Percentiles rank a stretch among this genome's conserved stretches.
These are phyloP conservation scores for Podila epigama DNA, from an alignment of 192 early-diverging fungal species.

Conservation along the genomic window DNA sequence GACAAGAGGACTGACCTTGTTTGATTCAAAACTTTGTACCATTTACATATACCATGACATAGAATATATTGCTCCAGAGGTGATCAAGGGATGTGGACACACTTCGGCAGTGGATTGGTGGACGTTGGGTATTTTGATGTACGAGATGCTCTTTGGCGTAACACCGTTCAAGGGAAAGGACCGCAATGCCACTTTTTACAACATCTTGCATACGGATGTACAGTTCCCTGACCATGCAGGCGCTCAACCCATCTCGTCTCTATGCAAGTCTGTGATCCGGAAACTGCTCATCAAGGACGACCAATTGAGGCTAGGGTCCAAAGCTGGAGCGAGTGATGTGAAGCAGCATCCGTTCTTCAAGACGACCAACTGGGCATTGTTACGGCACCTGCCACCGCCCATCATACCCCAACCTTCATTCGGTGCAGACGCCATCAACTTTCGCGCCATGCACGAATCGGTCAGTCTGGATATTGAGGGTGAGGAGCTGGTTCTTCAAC, in stretches of 20 bases:
- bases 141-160: conserved; percentile 97
- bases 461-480: conserved; percentile 72
- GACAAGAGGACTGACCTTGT: neutral
- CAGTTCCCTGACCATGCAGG: conserved; percentile 68
- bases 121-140: conserved; percentile 98
- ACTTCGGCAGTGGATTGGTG: conserved; percentile 98
- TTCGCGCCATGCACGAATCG: conserved; percentile 72
- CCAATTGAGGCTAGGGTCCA: conserved; percentile 84
- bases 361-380: conserved; percentile 89
- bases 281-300: conserved; percentile 94
- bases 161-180: conserved; percentile 97
- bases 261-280: conserved; percentile 81
- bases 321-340: conserved; percentile 92
- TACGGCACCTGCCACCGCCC: conserved; percentile 87
- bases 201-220: conserved; percentile 88
- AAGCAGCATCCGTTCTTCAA: conserved; percentile 95
- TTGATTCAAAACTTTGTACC: neutral
- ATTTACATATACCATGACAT: too few species aligned
- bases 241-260: conserved; percentile 40
- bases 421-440: conserved; percentile 75
- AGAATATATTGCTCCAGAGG: conserved; percentile 55
- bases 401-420: conserved; percentile 74
- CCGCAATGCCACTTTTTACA: conserved; percentile 91
- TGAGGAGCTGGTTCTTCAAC: conserved; percentile 56
- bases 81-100: conserved; percentile 97